phyloP scores from a whole-genome alignment of 768 basidiomycete genomes.

The Suillus subluteus region DNA sequence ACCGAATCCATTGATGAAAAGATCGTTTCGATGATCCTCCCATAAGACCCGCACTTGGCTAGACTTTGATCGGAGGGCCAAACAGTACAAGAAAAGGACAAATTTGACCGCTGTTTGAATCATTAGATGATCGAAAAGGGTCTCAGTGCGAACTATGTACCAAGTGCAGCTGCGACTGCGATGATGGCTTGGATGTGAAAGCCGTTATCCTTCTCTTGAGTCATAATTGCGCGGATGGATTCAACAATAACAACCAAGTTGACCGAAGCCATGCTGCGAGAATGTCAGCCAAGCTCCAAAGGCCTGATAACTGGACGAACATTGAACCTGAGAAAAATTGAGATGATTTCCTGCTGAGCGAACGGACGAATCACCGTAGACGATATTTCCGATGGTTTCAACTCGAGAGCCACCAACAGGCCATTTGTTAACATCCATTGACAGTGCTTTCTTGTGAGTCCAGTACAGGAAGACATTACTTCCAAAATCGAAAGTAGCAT shows the following conservation, averaged over 20 bases:
- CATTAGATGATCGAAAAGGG: slow-evolving; percentile 4
- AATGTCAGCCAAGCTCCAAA: slow-evolving; percentile 9
- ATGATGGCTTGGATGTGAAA: slow-evolving; percentile 86
- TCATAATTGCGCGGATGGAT: slow-evolving; percentile 72
- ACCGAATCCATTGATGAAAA: slow-evolving; percentile 86
- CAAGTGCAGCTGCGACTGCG: slow-evolving; percentile 81
- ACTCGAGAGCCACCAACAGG: slow-evolving; percentile 90
- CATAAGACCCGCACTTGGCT: slow-evolving; percentile 95
- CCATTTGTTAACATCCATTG: slow-evolving; percentile 84
- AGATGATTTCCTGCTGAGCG: neutral
- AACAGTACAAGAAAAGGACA: slow-evolving; percentile 86
- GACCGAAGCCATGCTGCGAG: slow-evolving; percentile 81
- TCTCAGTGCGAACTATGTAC: slow-evolving; percentile 31
- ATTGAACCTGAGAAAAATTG: slow-evolving; percentile 46
- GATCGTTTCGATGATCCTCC: slow-evolving; percentile 95
- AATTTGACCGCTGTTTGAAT: slow-evolving; percentile 71
- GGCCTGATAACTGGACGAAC: slow-evolving; percentile 31
- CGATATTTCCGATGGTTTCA: slow-evolving; percentile 87
- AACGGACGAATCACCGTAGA: slow-evolving; percentile 60
- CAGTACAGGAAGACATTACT: slow-evolving; percentile 83
- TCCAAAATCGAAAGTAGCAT: slow-evolving; percentile 83
- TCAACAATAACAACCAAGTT: slow-evolving; percentile 92
- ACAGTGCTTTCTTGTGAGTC: slow-evolving; percentile 73
- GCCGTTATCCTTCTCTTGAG: slow-evolving; percentile 54
- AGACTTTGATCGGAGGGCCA: slow-evolving; percentile 72